Base-by-base conservation (phyloP, 192 early-diverging fungal genomes). In the Mortierella hygrophila region DNA sequence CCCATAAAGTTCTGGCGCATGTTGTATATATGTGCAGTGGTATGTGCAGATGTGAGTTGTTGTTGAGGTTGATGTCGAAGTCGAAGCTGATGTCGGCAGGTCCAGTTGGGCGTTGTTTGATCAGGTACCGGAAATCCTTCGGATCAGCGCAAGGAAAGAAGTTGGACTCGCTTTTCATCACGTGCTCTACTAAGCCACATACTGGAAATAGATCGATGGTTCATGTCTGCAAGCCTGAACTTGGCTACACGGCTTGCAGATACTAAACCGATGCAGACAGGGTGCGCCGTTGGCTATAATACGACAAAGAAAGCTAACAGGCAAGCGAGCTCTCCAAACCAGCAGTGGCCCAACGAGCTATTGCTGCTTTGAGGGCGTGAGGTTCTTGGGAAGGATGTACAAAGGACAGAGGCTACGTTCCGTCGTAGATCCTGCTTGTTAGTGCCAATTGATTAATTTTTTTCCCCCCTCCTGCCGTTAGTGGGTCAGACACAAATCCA, bases 1-100 rank as follows among this genome's bases (percentile, higher is more conserved):
- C 97, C 97, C 73, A 96, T 88, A 82, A 96, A 95, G 84, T 94
- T 94, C 78, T 95, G 95, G 70, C 95, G 90, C 94, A 94, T 93
- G 82, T 46, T 91, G 57, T 32, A 65, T 65, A 65, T 35, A 15
- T 65, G 11, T 65, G 60, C 2, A 21, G 18, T 52, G 5, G 29
- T 65, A 15, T 65, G n/a, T 35, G 60, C 10, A 35, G 29, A 8
- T 65, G n/a, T 35, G 9, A 0, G 60, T 65, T 32, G 60, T 65
- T 65, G 10, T 65, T 65, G 55, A 16, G 21, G 2, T 57, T 9
- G 20, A 65, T 32, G 60, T 11, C 13, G 29, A 65, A 32, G 60
- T 35, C 29, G 29, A 65, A 35, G 60, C 16, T 11, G 29, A 65
- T 32, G 60, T 65, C 13, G 60, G 60, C 26, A 57, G 29, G 60